phyloP scores from a whole-genome alignment of 345 rosid genomes.

The Fremontodendron californicum region DNA sequence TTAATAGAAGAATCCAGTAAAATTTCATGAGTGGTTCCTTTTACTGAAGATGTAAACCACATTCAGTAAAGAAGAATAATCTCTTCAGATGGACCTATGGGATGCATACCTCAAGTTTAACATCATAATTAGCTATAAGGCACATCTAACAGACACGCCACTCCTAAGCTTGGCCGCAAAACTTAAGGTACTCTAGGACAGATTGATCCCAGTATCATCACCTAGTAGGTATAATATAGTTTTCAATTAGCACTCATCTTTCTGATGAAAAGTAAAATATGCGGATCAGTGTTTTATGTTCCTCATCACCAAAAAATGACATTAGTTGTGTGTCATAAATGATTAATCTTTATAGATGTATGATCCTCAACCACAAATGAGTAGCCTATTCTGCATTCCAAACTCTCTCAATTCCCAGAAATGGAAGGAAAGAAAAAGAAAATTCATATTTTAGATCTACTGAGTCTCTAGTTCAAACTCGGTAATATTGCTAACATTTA shows the following conservation, averaged over 20 bases:
- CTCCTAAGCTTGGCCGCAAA: slow-evolving; percentile 1
- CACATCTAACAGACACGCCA: background rate
- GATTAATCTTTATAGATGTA: background rate
- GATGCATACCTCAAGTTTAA: background rate
- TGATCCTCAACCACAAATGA: background rate
- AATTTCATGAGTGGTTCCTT: background rate
- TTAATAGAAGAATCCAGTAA: background rate
- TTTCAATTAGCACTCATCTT: background rate
- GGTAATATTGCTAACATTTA: background rate
- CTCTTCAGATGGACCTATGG: background rate
- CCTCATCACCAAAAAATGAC: background rate
- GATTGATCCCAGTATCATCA: background rate
- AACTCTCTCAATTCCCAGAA: background rate
- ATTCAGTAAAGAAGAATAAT: background rate
- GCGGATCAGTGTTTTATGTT: background rate
- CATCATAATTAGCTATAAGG: slow-evolving; percentile 1
- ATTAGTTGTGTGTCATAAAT: background rate
- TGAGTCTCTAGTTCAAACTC: background rate
- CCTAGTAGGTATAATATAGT: background rate
- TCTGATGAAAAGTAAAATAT: background rate
- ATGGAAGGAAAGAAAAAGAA: background rate
- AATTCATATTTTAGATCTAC: background rate
- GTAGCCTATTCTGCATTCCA: background rate
- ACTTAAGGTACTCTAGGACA: background rate
- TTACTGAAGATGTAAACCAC: background rate